A percentile compares a stretch with the other conserved stretches of the same genome.
These are phyloP conservation scores for Pseudopithomyces chartarum DNA, from an alignment of 2,329 filamentous ascomycete genomes.

Conservation along the genomic window DNA sequence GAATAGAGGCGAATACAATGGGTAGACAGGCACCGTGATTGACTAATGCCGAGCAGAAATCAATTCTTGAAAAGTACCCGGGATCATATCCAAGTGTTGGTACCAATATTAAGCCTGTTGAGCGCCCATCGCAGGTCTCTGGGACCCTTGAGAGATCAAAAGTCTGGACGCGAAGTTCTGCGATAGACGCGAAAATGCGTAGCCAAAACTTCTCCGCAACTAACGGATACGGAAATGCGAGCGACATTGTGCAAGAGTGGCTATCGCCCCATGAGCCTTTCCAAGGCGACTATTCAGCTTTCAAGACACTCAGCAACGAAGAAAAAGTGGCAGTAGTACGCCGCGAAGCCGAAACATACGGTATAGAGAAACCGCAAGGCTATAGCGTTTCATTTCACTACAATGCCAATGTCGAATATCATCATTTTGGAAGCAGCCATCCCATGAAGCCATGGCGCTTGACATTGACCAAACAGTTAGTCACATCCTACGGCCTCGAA, in stretches of 20 bases:
- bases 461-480: slow-evolving; percentile 91
- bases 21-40: no score
- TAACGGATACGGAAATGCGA: slow-evolving; percentile 24
- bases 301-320: slow-evolving; percentile 36
- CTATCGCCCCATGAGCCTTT: slow-evolving; percentile 35
- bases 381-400: slow-evolving; percentile 95
- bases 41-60: no score
- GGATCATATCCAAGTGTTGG: background rate
- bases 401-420: slow-evolving; percentile 91
- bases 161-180: background rate
- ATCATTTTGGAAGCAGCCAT: slow-evolving; percentile 96
- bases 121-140: background rate
- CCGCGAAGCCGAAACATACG: slow-evolving; percentile 62
- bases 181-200: slow-evolving; percentile 20
- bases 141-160: background rate
- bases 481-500: slow-evolving; percentile 93
- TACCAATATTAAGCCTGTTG: background rate
- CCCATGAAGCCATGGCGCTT: slow-evolving; percentile 99
- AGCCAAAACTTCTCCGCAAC: slow-evolving; percentile 18
- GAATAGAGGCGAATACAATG: no score
- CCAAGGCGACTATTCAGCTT: slow-evolving; percentile 32
- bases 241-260: slow-evolving; percentile 44
- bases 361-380: slow-evolving; percentile 79
- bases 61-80: no score
- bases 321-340: slow-evolving; percentile 58